Evolutionary conservation across 441 rosid genomes (phyloP).

Genomic region (Bruguiera hainesii): DNA sequence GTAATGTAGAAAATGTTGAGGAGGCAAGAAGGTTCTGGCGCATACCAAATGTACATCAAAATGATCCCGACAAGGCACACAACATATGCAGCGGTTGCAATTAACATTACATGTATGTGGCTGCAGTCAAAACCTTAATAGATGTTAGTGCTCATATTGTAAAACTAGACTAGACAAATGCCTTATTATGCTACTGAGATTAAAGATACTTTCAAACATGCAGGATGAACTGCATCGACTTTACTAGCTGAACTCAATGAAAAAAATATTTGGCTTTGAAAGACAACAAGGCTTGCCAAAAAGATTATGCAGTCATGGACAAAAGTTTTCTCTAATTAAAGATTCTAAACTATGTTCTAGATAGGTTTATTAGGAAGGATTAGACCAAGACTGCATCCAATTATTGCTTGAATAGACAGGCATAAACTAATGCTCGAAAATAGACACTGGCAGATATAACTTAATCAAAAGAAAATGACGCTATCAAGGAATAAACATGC

Average conservation of each 20-base stretch:
- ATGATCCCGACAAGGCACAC: slow-evolving; percentile 75
- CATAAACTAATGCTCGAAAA: no score
- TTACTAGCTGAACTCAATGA: background rate
- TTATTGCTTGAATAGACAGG: no score
- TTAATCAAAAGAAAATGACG: no score
- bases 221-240: background rate
- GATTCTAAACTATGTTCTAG: no score
- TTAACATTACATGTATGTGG: slow-evolving; percentile 65
- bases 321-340: no score
- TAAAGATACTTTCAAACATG: background rate
- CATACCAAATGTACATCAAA: slow-evolving; percentile 95
- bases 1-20: slow-evolving; percentile 94
- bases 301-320: no score
- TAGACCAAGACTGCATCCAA: no score
- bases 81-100: slow-evolving; percentile 68
- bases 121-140: slow-evolving; percentile 37
- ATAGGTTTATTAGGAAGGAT: no score
- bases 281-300: background rate
- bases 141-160: slow-evolving; percentile 2
- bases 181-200: background rate
- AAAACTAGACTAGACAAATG: background rate
- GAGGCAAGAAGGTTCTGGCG: slow-evolving; percentile 77
- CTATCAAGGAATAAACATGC: no score
- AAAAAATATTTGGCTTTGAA: background rate
- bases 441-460: no score